Evolutionary conservation across 2,329 filamentous ascomycete species (phyloP).

Genomic region (Talaromyces sp.): DNA sequence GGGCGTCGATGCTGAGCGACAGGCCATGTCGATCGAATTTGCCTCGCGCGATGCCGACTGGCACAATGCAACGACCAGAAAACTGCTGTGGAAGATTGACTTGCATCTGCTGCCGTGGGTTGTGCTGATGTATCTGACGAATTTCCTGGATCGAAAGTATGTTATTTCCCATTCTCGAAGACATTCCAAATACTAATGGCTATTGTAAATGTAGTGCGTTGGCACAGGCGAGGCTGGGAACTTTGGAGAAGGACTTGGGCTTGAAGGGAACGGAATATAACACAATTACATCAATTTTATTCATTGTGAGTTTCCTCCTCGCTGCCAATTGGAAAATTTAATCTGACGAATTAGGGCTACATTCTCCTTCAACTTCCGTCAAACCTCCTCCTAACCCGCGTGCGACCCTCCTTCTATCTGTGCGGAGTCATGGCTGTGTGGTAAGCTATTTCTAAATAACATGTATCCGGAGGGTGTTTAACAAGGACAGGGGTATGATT

Average conservation of each 20-base stretch:
- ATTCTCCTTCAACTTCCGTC: constrained; percentile 67
- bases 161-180: background rate
- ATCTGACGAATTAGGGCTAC: constrained; percentile 44
- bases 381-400: constrained; percentile 65
- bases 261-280: constrained; percentile 65
- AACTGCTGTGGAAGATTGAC: background rate
- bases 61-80: background rate
- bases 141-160: background rate
- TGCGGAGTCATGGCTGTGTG: too few relatives aligned
- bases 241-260: constrained; percentile 55
- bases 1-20: background rate
- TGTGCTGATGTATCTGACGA: background rate
- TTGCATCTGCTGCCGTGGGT: background rate
- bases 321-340: too few relatives aligned
- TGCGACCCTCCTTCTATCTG: constrained; percentile 56
- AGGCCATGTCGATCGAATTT: background rate
- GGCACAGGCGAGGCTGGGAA: background rate
- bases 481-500: too few relatives aligned
- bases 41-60: background rate
- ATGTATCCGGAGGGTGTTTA: too few relatives aligned
- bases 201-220: background rate
- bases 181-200: background rate
- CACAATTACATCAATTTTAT: constrained; percentile 61
- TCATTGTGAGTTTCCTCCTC: constrained; percentile 38
- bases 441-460: too few relatives aligned